These are phyloP conservation scores for Neocucurbitaria cava DNA, from an alignment of 2,329 filamentous ascomycete species.

Conservation along the genomic window DNA sequence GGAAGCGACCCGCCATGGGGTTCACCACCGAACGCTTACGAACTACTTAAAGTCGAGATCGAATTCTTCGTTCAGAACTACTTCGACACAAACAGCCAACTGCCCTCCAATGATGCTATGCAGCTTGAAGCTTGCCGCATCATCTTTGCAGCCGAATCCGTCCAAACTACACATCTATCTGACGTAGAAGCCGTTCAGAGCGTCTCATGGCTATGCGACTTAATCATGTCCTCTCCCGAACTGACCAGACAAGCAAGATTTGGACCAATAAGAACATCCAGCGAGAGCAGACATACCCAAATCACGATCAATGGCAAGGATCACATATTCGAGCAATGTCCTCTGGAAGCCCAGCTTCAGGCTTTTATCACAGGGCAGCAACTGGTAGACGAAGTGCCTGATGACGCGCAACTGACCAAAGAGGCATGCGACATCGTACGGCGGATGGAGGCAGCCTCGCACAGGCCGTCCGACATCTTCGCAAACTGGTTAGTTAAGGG, in stretches of 20 bases:
- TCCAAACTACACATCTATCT: constrained; percentile 1
- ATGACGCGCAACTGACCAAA: constrained; percentile 23
- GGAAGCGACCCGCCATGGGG: constrained; percentile 29
- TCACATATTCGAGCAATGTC: constrained; percentile 32
- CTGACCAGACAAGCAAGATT: constrained; percentile 26
- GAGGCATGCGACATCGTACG: constrained; percentile 31
- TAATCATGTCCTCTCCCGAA: constrained; percentile 31
- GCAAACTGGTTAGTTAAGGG: constrained; percentile 32
- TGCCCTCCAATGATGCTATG: constrained; percentile 30
- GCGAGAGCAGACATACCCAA: constrained; percentile 21
- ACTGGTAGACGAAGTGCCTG: not conserved
- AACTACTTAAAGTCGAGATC: constrained; percentile 33
- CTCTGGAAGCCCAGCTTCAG: constrained; percentile 27
- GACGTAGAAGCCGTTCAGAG: constrained; percentile 3
- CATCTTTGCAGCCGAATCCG: constrained; percentile 32
- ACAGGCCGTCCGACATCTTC: constrained; percentile 29
- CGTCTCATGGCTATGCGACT: constrained; percentile 31
- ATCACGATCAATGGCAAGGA: constrained; percentile 22
- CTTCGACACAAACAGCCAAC: constrained; percentile 23
- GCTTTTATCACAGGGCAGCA: constrained; percentile 19
- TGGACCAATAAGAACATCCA: constrained; percentile 23
- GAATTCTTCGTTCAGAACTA: constrained; percentile 30
- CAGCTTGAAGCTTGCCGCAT: constrained; percentile 37
- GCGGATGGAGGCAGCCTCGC: constrained; percentile 27
- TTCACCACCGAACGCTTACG: constrained; percentile 33